Evolutionary conservation across 2,329 filamentous ascomycete genomes (phyloP).

Genomic region (Aureobasidium namibiae): DNA sequence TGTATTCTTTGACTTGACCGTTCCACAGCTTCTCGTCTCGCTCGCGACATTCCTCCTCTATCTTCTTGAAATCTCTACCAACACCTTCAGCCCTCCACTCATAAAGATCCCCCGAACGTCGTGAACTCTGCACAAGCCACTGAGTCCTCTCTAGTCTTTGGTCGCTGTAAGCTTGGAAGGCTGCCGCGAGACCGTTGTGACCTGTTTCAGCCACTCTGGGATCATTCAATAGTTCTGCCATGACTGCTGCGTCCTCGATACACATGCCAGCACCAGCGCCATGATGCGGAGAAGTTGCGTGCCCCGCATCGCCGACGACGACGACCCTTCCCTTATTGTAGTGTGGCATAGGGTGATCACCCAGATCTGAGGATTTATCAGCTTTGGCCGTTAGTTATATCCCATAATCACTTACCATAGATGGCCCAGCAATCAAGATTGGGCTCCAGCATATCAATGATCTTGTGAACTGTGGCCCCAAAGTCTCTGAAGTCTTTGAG

Average conservation of each 20-base stretch:
- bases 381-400: too few species aligned
- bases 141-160: conserved; percentile 35
- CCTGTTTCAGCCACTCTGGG: conserved; percentile 15
- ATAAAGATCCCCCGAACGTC: conserved; percentile 33
- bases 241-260: conserved; percentile 23
- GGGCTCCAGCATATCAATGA: conserved; percentile 20
- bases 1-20: conserved; percentile 12
- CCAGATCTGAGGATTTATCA: too few species aligned
- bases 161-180: conserved; percentile 32
- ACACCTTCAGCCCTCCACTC: conserved; percentile 27
- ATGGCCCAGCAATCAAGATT: conserved; percentile 31
- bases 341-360: conserved; percentile 29
- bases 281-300: conserved; percentile 36
- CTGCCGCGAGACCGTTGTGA: conserved; percentile 23
- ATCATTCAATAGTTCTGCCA: conserved; percentile 22
- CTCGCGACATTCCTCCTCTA: conserved; percentile 24
- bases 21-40: conserved; percentile 12
- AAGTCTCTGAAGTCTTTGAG: conserved; percentile 21
- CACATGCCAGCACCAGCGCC: conserved; percentile 27
- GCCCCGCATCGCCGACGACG: conserved; percentile 34
- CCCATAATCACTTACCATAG: too few species aligned
- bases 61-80: conserved; percentile 30
- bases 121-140: conserved; percentile 35
- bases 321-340: conserved; percentile 28
- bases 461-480: conserved; percentile 18